These are phyloP conservation scores for Saccharomycopsis microspora DNA, from an alignment of 805 yeast genomes.

Conservation along the genomic window DNA sequence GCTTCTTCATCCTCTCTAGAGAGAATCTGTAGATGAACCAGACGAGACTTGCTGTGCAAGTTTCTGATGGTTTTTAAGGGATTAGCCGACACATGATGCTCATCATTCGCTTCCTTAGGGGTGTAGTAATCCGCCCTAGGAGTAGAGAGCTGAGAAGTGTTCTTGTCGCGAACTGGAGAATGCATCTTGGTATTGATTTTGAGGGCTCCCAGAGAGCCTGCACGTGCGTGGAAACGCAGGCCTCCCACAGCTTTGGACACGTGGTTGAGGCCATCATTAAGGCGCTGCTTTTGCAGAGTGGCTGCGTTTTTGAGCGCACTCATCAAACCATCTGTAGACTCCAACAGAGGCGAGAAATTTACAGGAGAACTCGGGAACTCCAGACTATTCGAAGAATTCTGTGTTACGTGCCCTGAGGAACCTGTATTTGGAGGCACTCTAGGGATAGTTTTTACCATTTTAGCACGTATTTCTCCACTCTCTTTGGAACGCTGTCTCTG, in stretches of 20 bases:
- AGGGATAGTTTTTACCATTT: not conserved
- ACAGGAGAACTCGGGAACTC: not conserved
- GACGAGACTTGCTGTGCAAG: constrained; percentile 8
- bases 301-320: constrained; percentile 12
- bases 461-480: not conserved
- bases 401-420: not conserved
- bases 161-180: too few species aligned
- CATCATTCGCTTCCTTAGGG: not conserved
- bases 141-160: not conserved
- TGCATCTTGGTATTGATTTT: too few species aligned
- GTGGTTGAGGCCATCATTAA: constrained; percentile 10
- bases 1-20: constrained; percentile 8
- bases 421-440: not conserved
- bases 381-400: not conserved
- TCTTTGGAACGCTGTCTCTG: not conserved
- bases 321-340: constrained; percentile 10
- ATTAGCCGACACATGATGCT: not conserved
- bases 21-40: constrained; percentile 9
- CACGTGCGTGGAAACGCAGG: too few species aligned
- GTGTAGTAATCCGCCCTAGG: not conserved
- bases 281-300: constrained; percentile 9
- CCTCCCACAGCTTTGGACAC: constrained; percentile 9
- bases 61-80: constrained; percentile 11
- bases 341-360: not conserved
- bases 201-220: too few species aligned